Evolutionary conservation across 148 eudicot genomes (phyloP).

Genomic region (Fagopyrum tataricum): DNA sequence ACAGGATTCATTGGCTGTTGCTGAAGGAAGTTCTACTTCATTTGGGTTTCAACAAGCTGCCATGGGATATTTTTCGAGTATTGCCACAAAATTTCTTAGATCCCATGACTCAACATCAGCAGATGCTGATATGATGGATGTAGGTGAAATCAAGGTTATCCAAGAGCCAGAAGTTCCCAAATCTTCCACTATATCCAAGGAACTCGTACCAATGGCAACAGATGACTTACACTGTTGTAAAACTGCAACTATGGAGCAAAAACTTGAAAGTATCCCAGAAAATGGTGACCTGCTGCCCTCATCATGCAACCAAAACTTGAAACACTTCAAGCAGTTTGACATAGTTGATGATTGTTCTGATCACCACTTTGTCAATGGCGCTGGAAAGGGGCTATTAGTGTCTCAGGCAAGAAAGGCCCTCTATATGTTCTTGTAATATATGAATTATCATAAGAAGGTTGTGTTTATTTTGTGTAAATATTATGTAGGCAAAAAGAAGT

Average conservation of each 20-base stretch:
- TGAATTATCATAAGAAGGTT: neutral
- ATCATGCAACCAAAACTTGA: conserved; percentile 18
- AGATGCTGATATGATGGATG: conserved; percentile 24
- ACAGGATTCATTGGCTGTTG: conserved; percentile 35
- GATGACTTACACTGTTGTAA: conserved; percentile 25
- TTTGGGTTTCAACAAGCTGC: conserved; percentile 54
- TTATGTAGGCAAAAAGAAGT: conserved; percentile 45
- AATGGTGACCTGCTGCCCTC: conserved; percentile 16
- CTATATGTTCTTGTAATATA: neutral
- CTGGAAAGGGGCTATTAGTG: conserved; percentile 34
- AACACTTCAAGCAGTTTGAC: conserved; percentile 58
- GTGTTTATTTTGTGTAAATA: conserved; percentile 10
- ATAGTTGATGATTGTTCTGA: conserved; percentile 64
- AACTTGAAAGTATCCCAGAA: conserved; percentile 18
- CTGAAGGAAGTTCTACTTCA: conserved; percentile 20
- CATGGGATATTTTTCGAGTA: conserved; percentile 42
- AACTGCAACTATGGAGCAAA: conserved; percentile 24
- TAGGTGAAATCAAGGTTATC: conserved; percentile 21
- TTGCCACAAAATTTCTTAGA: conserved; percentile 46
- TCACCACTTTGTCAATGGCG: conserved; percentile 68
- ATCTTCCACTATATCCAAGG: conserved; percentile 24
- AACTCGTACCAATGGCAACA: conserved; percentile 10
- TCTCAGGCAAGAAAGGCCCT: conserved; percentile 45
- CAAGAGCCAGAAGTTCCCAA: conserved; percentile 32
- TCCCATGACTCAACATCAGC: conserved; percentile 34